Evolutionary conservation across 805 yeast species (phyloP).

Genomic region (Maudiozyma turicensis): DNA sequence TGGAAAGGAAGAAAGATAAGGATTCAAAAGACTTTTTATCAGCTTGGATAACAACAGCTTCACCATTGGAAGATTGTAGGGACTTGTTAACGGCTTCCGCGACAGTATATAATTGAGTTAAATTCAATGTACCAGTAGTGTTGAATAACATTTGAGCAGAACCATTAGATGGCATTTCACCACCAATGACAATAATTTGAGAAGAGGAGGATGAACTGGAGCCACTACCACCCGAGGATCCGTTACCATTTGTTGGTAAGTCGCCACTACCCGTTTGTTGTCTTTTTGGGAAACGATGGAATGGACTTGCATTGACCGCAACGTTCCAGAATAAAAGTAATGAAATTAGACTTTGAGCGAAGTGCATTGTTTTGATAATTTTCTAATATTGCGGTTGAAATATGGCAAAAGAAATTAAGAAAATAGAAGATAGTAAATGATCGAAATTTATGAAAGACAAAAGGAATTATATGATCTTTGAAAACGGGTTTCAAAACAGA

Average conservation of each 20-base stretch:
- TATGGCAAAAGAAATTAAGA: no score
- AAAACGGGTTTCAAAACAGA: no score
- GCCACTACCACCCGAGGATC: background rate
- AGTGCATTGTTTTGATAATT: background rate
- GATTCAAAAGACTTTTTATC: conserved; percentile 18
- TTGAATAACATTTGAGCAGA: conserved; percentile 11
- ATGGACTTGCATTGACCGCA: background rate
- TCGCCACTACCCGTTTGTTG: background rate
- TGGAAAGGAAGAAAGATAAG: conserved; percentile 19
- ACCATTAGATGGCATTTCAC: conserved; percentile 4
- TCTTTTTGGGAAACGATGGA: background rate
- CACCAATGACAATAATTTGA: conserved; percentile 8
- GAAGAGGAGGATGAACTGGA: conserved; percentile 7
- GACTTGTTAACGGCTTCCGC: conserved; percentile 10
- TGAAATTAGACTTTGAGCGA: background rate
- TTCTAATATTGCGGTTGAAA: background rate
- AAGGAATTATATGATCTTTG: no score
- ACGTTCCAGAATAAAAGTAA: background rate
- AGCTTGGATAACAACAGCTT: conserved; percentile 22
- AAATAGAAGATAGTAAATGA: no score
- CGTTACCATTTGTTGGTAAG: background rate
- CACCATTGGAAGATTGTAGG: conserved; percentile 5
- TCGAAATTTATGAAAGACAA: no score
- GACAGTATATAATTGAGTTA: conserved; percentile 17
- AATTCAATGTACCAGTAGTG: conserved; percentile 15